Evolutionary conservation across 2,329 filamentous ascomycete species (phyloP).

Genomic region (Diaporthe aspalathi): DNA sequence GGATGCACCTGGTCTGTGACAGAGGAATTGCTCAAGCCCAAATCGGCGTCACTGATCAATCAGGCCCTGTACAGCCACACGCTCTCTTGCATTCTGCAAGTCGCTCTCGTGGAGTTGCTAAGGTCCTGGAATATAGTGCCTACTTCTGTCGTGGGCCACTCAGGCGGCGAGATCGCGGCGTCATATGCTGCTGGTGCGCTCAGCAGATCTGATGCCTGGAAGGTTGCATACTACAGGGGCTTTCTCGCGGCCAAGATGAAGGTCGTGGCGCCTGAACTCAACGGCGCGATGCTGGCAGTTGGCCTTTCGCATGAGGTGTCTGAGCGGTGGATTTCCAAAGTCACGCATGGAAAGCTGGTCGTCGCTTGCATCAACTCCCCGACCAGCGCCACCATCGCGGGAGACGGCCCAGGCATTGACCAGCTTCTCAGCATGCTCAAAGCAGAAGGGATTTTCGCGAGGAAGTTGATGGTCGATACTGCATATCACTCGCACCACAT

Average conservation of each 20-base stretch:
- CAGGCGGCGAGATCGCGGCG: slow-evolving; percentile 40
- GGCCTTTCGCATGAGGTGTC: slow-evolving; percentile 23
- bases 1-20: slow-evolving; percentile 21
- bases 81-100: slow-evolving; percentile 53
- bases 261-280: slow-evolving; percentile 38
- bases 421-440: slow-evolving; percentile 42
- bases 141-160: slow-evolving; percentile 44
- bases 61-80: slow-evolving; percentile 25
- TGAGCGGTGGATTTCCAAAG: slow-evolving; percentile 15
- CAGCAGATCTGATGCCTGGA: slow-evolving; percentile 41
- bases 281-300: slow-evolving; percentile 31
- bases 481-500: slow-evolving; percentile 50
- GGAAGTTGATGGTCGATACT: slow-evolving; percentile 43
- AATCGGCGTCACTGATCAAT: slow-evolving; percentile 33
- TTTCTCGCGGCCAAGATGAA: slow-evolving; percentile 16
- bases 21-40: slow-evolving; percentile 12
- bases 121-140: slow-evolving; percentile 40
- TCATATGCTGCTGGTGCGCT: slow-evolving; percentile 5
- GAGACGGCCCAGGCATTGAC: slow-evolving; percentile 45
- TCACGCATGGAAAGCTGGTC: slow-evolving; percentile 13
- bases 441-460: slow-evolving; percentile 45
- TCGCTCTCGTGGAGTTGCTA: slow-evolving; percentile 51
- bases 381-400: slow-evolving; percentile 48
- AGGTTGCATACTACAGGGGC: slow-evolving; percentile 42
- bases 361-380: slow-evolving; percentile 31